Evolutionary conservation across 2,329 filamentous ascomycete species (phyloP).

Genomic region (Fusarium pseudoanthophilum): DNA sequence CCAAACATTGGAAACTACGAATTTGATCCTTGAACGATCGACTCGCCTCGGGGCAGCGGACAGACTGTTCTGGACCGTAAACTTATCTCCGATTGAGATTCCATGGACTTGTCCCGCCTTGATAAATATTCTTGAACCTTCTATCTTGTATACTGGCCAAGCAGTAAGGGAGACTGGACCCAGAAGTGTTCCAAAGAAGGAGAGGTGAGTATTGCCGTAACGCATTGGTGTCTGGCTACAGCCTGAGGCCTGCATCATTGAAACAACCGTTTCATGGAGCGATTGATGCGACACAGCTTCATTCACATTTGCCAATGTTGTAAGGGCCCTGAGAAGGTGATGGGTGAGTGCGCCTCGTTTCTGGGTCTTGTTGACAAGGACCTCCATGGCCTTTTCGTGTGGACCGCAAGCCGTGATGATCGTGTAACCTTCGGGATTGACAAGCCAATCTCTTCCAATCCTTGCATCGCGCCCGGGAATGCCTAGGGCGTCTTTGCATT

Average conservation of each 20-base stretch:
- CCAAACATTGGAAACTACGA: neutral
- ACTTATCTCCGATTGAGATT: neutral
- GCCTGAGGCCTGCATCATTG: neutral
- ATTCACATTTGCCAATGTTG: rapidly evolving
- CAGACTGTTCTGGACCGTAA: rapidly evolving
- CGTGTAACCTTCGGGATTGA: neutral
- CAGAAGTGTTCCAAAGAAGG: rapidly evolving
- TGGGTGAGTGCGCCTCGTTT: neutral
- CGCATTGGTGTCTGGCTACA: neutral
- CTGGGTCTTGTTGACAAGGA: neutral
- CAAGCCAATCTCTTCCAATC: neutral
- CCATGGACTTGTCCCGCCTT: neutral
- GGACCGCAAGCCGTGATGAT: rapidly evolving
- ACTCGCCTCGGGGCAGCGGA: rapidly evolving
- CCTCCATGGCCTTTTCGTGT: neutral
- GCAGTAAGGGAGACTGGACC: rapidly evolving
- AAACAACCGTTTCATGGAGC: neutral
- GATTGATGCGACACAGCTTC: neutral
- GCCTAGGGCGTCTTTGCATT: rapidly evolving
- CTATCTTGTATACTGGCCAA: neutral
- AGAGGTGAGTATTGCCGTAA: neutral
- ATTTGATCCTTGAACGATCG: neutral
- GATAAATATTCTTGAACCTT: neutral
- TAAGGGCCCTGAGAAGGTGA: neutral
- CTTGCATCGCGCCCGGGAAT: neutral